Evolutionary conservation across 345 rosid species (phyloP), one percentile per base, ranked within the genome.

Genomic region (Murraya koenigii): DNA sequence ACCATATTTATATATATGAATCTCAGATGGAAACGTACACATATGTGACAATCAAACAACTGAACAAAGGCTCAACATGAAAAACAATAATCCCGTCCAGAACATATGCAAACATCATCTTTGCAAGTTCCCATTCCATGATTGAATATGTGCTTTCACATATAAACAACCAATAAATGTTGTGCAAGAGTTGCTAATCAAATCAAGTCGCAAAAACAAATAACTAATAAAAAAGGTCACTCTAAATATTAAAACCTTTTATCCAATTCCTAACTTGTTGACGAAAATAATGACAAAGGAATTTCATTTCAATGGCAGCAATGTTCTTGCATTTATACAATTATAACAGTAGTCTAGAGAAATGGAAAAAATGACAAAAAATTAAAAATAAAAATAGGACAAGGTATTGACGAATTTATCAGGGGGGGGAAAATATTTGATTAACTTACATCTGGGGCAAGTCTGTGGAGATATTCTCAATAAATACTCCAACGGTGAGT

Each of bases 401-500:
- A 66, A 81, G 41, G 25, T 17, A 6, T 36, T 7, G 1, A 36
- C 0, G 11, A 26, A 38, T 52, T 14, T 47, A 80, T 55, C 38
- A 2, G 66, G 17, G 25, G 30, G 2, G 36, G 17, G 25, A 38
- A 22, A 30, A 14, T 20, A 4, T 69, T 54, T 3, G 23, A 33
- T 61, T 6, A 78, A 69, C 77, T 69, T 75, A 82, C 79, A 74
- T 17, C 30, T 33, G 35, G 3, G 25, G 23, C 30, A 30, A 59
- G 65, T 69, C 52, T 44, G 36, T 23, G n/a, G 35, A 69, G 39
- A 64, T 41, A 41, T 62, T 44, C 76, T 74, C n/a, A 60, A 26
- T 28, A 64, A 76, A 55, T 56, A 69, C 13, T 54, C 76, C 36
- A 56, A 41, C 8, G 38, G 32, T 20, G 25, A 38, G 44, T 23